Evolutionary conservation across 1,284 basidiomycete species (phyloP), one percentile per base, ranked within the genome.

Genomic region (Pisolithus thermaeus): DNA sequence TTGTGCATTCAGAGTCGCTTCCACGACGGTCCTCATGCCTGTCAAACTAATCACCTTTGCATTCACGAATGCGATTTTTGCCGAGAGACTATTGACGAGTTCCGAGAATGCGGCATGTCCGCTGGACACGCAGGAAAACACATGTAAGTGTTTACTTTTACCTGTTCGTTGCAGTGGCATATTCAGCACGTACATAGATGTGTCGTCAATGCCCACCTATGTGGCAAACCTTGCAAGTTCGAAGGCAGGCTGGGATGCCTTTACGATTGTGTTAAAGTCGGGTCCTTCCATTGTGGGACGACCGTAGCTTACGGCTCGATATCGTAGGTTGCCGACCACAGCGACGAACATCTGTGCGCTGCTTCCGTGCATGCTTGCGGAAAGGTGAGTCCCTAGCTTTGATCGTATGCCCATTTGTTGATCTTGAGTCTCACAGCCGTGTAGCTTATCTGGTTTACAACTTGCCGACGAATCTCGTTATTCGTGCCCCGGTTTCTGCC

Each of bases 81-180:
- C 27, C 25, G 22, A 30, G 68, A 69, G 8, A 68, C 74, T 49
- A 45, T 56, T 3, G 63, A 58, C 7, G 56, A 61, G 8, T 46
- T 46, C 16, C 60, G 63, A 45, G 23, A 42, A 4, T 79, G 75
- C 59, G 69, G 73, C 20, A 62, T 74, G 47, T 63, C 61, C 4
- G 79, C 78, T 22, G 78, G 79, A 1, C 79, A 81, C 56, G 57
- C 69, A 36, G 75, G 76, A 18, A 60, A 61, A 4, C 79, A 81
- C 57, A 69, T 78, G 76, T 78, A 42, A 73, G 53, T 16, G 5
- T 3, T 43, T 30, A 35, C 32, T 35, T 14, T 35, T 14, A 35
- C 32, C 12, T 35, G 12, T 12, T 30, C 14, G 7, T 35, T 3
- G 16, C 9, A 43, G 2, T 3, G 30, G 7, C 16, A n/a, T 18